phyloP scores from a whole-genome alignment of 1,284 basidiomycete species.

The Pterulicium gracile region DNA sequence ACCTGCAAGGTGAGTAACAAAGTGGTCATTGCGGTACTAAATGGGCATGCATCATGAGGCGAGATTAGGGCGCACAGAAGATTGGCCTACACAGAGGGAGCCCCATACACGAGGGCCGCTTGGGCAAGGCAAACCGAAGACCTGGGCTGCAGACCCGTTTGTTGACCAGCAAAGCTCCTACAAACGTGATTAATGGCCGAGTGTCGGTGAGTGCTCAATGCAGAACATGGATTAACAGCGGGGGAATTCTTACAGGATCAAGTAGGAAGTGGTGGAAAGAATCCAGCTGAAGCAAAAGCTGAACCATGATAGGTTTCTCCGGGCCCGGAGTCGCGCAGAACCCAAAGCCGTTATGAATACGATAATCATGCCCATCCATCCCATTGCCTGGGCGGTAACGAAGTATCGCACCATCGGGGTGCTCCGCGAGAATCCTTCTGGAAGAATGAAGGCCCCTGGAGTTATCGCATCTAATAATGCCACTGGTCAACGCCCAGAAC shows the following conservation, averaged over 20 bases:
- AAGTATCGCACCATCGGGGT: background rate
- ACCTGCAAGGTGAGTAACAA: background rate
- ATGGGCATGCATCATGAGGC: background rate
- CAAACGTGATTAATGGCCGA: background rate
- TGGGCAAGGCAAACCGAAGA: background rate
- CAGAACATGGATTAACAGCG: background rate
- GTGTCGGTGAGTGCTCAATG: background rate
- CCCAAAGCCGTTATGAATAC: background rate
- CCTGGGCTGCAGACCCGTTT: background rate
- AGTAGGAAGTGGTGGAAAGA: background rate
- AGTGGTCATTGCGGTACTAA: background rate
- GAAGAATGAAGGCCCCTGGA: no score
- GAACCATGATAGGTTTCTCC: background rate
- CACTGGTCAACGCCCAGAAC: no score
- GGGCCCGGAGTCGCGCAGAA: background rate
- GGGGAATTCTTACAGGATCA: background rate
- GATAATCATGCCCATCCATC: background rate
- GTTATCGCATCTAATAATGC: no score
- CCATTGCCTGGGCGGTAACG: background rate
- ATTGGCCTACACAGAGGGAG: background rate
- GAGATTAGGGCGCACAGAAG: background rate
- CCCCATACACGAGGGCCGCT: background rate
- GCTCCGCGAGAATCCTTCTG: background rate
- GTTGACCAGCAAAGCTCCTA: background rate
- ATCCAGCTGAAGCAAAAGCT: conserved; percentile 1